Base-by-base conservation (phyloP, 352 stramenopile genomes). In the Globisporangium rhizosaccharum region DNA sequence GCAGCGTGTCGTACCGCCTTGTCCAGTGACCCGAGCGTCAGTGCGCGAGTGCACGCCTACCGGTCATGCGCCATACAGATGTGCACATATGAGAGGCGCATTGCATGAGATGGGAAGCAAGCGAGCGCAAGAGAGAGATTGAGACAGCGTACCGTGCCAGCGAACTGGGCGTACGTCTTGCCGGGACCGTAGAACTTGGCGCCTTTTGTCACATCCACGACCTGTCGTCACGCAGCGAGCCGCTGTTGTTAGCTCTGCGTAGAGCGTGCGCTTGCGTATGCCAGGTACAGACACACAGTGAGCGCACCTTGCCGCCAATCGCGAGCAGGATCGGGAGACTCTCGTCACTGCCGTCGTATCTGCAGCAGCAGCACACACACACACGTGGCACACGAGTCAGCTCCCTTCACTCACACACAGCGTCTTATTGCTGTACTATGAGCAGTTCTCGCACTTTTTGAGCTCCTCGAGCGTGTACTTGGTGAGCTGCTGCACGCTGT, bases 151-250 rank as follows among this genome's bases (percentile, higher is more conserved):
- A 85, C 74, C 63, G 63, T 87, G 72, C 81, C 79, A 26, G 83
- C 79, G 53, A 93, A 93, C 63, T 84, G 70, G 57, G 79, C 65
- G 72, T 93, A 93, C 42, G 70, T 76, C 61, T 84, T 82, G 59
- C 81, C 81, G 23, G 79, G 78, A 28, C 55, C 76, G 65, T 93
- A 93, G 59, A 93, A 93, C 63, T 87, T 89, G 54, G 66, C 71
- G 17, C 83, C 83, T 12, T 55, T 70, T 26, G 77, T 85, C 57
- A 91, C 83, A 59, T 93, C 83, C 61, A 93, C 58, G 23, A 86
- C 75, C 75, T 85, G 58, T 7, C 20, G 15, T 18, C 46, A 61
- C 26, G 44, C 49, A 66, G 5, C 18, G 5, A 46, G 14, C 17
- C 15, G 44, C 28, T 39, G 15, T 3, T 17, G 36, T 41, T 12